phyloP scores from a whole-genome alignment of 2,329 filamentous ascomycete genomes.

The Cordyceps cateniannulata region DNA sequence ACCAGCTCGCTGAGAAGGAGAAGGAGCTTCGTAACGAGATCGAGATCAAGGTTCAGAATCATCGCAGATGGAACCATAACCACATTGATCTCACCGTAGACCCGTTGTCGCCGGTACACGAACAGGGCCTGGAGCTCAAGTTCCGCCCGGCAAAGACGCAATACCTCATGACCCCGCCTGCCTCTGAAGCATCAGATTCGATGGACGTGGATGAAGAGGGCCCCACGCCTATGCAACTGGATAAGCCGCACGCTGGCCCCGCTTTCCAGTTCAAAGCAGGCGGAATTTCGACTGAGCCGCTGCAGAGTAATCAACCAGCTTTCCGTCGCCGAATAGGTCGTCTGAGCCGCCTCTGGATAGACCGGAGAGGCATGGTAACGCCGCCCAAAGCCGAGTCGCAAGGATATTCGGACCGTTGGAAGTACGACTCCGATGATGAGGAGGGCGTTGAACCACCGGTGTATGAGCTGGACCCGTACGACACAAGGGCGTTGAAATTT shows the following conservation, averaged over 20 bases:
- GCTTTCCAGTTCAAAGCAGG: conserved; percentile 43
- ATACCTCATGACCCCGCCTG: conserved; percentile 60
- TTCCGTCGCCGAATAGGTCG: conserved; percentile 82
- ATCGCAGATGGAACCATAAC: conserved; percentile 85
- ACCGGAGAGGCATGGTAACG: conserved; percentile 63
- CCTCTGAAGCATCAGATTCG: conserved; percentile 46
- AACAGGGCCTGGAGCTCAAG: conserved; percentile 52
- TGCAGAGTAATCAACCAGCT: conserved; percentile 46
- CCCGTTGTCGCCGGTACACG: conserved; percentile 72
- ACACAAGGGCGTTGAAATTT: conserved; percentile 53
- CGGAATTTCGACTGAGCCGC: conserved; percentile 30
- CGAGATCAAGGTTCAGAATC: conserved; percentile 79
- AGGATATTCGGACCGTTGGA: conserved; percentile 63
- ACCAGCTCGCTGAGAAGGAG: conserved; percentile 74
- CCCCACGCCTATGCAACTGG: conserved; percentile 36
- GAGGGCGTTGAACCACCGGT: conserved; percentile 65
- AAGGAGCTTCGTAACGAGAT: conserved; percentile 76
- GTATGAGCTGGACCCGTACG: conserved; percentile 70
- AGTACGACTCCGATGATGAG: conserved; percentile 82
- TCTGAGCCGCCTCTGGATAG: conserved; percentile 79
- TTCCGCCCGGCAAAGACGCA: conserved; percentile 69
- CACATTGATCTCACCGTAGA: conserved; percentile 83
- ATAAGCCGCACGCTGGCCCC: conserved; percentile 25
- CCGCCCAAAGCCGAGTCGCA: conserved; percentile 38
- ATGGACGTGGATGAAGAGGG: conserved; percentile 50